phyloP scores from a whole-genome alignment of 2,329 filamentous ascomycete genomes.

The Epichloe hybrida region DNA sequence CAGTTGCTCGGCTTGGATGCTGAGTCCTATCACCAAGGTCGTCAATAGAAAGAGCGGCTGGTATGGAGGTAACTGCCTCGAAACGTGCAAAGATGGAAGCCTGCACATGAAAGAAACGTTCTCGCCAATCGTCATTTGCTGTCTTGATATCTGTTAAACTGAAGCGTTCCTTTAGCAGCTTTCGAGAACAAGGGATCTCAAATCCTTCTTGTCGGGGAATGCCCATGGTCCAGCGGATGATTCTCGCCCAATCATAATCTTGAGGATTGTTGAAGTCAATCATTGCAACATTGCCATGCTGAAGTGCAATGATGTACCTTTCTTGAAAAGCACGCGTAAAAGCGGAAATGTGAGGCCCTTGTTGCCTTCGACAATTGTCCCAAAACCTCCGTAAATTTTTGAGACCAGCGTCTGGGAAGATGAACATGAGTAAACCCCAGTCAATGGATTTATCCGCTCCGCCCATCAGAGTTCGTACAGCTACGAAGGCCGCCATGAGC shows the following conservation, averaged over 20 bases:
- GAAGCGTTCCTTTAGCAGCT: conserved; percentile 30
- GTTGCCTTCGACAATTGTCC: conserved; percentile 35
- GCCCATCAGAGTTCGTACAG: conserved; percentile 43
- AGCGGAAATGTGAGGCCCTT: conserved; percentile 38
- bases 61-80: conserved; percentile 36
- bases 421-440: conserved; percentile 42
- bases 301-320: conserved; percentile 52
- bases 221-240: conserved; percentile 54
- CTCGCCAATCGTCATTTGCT: conserved; percentile 33
- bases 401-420: conserved; percentile 41
- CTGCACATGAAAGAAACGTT: conserved; percentile 40
- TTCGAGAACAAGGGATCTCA: conserved; percentile 33
- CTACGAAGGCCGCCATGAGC: conserved; percentile 43
- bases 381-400: conserved; percentile 42
- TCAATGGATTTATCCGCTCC: conserved; percentile 46
- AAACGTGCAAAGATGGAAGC: conserved; percentile 44
- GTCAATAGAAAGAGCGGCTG: conserved; percentile 25
- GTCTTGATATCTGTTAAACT: conserved; percentile 23
- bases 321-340: conserved; percentile 49
- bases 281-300: conserved; percentile 42
- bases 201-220: conserved; percentile 32
- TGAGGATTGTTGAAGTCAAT: conserved; percentile 50
- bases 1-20: conserved; percentile 9
- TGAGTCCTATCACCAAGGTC: conserved; percentile 4
- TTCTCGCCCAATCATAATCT: conserved; percentile 52